Evolutionary conservation across 2,329 filamentous ascomycete genomes (phyloP), one percentile per base, ranked within the genome.

Genomic region (Parascedosporium putredinis): DNA sequence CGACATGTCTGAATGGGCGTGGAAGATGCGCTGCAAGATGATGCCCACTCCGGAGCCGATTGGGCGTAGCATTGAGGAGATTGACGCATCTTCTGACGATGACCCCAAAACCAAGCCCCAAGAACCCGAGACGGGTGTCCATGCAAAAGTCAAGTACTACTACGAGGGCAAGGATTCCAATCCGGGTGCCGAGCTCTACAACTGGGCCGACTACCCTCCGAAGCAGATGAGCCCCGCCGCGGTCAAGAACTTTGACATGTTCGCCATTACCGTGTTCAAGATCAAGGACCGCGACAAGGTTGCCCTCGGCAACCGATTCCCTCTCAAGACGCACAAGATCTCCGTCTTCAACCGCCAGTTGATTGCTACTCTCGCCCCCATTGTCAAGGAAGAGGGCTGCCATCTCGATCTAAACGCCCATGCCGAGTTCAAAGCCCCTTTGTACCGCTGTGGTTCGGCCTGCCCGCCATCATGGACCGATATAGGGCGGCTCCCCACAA

Each of bases 231-330:
- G 64, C 58, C 70, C 68, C 50, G 59, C 60, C 22, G 61, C 58
- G 3, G 57, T 60, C 44, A 60, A 60, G 36, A 62, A 58, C 5
- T 62, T 71, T 40, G 64, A 67, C 45, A 61, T 64, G 3, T 63
- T 67, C 12, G 68, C 71, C 51, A 68, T 74, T 60, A 69, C 65
- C 52, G 59, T 72, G 18, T 73, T 63, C 67, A 73, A 71, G 62
- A 55, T 68, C 61, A 71, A 70, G 55, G 69, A 74, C 55, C 52
- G 52, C 23, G 56, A 57, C 8, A 71, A 72, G 60, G 61, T 64
- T 3, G 60, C 64, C 50, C 60, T 73, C 33, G 60, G 54, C 0
- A 68, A 68, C 22, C 58, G 58, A n/a, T 65, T 59, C 29, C 59
- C 63, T 9, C 58, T 73, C 49, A 68, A 67, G 45, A 65, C 66